Base-by-base conservation (phyloP, 495 filamentous ascomycete genomes). In the Massariosphaeria phaeospora region DNA sequence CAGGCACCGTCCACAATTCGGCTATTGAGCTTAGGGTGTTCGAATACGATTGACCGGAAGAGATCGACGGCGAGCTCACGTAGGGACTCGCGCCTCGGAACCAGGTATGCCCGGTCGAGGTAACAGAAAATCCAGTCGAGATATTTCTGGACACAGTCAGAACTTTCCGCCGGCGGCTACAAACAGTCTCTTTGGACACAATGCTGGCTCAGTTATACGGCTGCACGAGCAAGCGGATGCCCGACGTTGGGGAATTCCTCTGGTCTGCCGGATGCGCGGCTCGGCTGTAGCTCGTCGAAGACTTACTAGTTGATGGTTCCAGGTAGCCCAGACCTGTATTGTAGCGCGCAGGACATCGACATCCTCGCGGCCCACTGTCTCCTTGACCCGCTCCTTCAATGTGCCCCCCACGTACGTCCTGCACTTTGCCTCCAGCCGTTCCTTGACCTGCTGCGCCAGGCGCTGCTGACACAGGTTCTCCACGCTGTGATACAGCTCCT, bases 71-170 rank as follows among this genome's bases (percentile, higher is more conserved):
- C 72, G 67, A 80, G 72, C 59, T 82, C 81, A 57, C 81, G 75
- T 12, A 86, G 70, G 42, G 72, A 74, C 34, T 74, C 59, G 58
- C 75, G 82, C 31, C 78, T 79, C 27, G 83, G 81, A 0, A 96
- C 73, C 18, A 98, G 78, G 66, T 87, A 96, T 3, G 89, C 87
- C 52, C 93, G 82, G 64, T 98, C 91, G 48, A 98, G 75, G 58
- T 90, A 96, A 64, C 86, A 91, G 73, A 95, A 97, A 26, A 96
- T 84, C 54, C 82, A 89, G 49, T 88, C 79, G 45, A 98, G 76
- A 17, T 79, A 83, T 33, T 79, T 77, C 87, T 89, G 64, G 15
- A 54, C 12, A 26, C 39, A 15, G 39, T 60, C 13, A 49, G 25
- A 26, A 52, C 1, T 17, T 30, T 29, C 38, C 26, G 18, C 42